Conservation (phyloP, 169 alveolate species). For the Plasmodium coatneyi region DNA sequence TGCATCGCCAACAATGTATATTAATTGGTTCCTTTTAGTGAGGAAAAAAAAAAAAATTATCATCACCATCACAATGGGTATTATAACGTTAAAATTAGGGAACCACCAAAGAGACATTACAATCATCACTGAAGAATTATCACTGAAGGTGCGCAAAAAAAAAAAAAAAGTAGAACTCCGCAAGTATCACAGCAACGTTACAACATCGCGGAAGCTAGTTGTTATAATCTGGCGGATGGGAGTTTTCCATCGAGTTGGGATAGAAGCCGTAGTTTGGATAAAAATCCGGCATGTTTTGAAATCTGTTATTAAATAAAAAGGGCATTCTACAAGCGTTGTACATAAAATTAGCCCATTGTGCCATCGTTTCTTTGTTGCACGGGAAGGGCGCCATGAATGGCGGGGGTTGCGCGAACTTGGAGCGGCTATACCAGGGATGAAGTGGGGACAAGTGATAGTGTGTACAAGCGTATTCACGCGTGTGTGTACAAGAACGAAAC, state of each 20-base stretch:
- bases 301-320: constrained; percentile 55
- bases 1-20: constrained; percentile 25
- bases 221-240: constrained; percentile 48
- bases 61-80: not conserved
- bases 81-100: not conserved
- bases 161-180: not conserved
- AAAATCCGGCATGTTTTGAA: constrained; percentile 68
- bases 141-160: constrained; percentile 3
- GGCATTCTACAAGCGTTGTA: constrained; percentile 64
- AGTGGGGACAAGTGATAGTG: not conserved
- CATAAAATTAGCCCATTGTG: constrained; percentile 70
- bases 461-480: not conserved
- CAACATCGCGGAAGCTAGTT: constrained; percentile 11
- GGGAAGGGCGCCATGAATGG: constrained; percentile 71
- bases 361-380: constrained; percentile 60
- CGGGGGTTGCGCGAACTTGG: constrained; percentile 32
- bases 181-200: not conserved
- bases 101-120: not conserved
- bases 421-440: constrained; percentile 4
- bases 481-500: not conserved
- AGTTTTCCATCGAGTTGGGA: constrained; percentile 49
- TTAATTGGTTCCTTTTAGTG: constrained; percentile 5
- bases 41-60: not conserved
- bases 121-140: not conserved
- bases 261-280: constrained; percentile 49